Base-by-base conservation (phyloP, 2,329 filamentous ascomycete species). In the Monosporascus sp. region DNA sequence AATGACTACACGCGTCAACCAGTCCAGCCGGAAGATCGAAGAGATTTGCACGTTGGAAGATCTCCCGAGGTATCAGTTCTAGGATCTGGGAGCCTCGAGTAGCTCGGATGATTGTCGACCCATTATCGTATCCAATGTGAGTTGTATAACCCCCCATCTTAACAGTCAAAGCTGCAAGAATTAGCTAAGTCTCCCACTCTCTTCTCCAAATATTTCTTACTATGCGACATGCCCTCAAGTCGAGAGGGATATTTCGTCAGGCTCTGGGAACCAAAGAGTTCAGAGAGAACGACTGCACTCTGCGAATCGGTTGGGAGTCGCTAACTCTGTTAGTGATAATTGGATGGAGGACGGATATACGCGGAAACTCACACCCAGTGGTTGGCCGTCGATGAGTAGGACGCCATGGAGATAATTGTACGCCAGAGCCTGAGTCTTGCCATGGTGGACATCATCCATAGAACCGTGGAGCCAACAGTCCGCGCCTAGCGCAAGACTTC, bases 1-100 rank as follows among this genome's bases (percentile, higher is more conserved):
- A 88, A 56, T 88, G 84, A 0, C 79, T 70, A 49, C 79, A 86
- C 7, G 75, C 67, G 0, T 78, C 64, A 0, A 84, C 56, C 0
- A 88, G 68, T 0, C 71, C 62, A 0, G 58, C 58, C 0, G 85
- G 85, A 0, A 87, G 65, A 56, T 85, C 82, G 37, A 67, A 73
- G 3, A 20, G 55, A 1, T 47, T 17, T 0, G 31, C 20, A 1
- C 58, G 55, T 3, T 55, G 52, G 46, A 78, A 75, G 0, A 66
- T 22, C 0, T 61, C 24, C 1, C 63, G 56, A 0, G 71, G 71
- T 3, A 78, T 59, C 6, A 70, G 61, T 48, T 75, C 68, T 0
- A 72, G 60, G 0, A 72, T 20, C 1, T 52, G 48, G 1, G 55
- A n/a, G 7, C 43, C 3, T 3, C 60, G 60, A 1, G 57, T 54